phyloP scores from a whole-genome alignment of 2,329 filamentous ascomycete species.

The Ploettnerulaceae sp. region DNA sequence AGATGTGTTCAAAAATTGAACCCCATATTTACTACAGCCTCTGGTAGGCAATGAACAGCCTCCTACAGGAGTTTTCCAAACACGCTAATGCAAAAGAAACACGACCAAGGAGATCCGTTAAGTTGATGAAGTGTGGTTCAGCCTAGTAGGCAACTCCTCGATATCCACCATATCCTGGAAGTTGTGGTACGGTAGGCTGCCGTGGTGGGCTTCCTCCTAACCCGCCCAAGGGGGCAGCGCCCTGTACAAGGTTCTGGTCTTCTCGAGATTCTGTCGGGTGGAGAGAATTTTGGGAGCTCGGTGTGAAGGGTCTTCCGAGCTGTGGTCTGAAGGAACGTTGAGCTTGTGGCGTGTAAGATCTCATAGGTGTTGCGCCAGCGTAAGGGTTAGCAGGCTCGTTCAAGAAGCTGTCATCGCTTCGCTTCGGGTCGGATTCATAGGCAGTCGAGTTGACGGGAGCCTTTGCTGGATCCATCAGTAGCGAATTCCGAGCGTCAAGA shows the following conservation, averaged over 20 bases:
- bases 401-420: conserved; percentile 25
- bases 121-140: conserved; percentile 3
- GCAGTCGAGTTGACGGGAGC: conserved; percentile 13
- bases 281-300: conserved; percentile 8
- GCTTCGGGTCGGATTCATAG: conserved; percentile 25
- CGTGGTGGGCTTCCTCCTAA: conserved; percentile 16
- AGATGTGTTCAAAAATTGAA: conserved; percentile 1
- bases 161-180: conserved; percentile 21
- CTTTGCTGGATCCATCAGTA: conserved; percentile 46
- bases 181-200: conserved; percentile 21
- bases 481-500: conserved; percentile 79
- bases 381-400: conserved; percentile 32
- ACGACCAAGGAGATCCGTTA: conserved; percentile 19
- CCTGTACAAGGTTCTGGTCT: conserved; percentile 20
- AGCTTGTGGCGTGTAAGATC: conserved; percentile 16
- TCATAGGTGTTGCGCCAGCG: conserved; percentile 23
- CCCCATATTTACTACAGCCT: conserved; percentile 4
- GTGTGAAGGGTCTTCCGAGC: conserved; percentile 7
- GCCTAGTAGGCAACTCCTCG: conserved; percentile 28
- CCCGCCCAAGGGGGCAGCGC: conserved; percentile 28
- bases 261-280: conserved; percentile 20
- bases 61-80: conserved; percentile 1
- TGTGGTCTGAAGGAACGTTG: conserved; percentile 12
- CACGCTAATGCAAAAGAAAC: conserved; percentile 15
- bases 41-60: not conserved